Evolutionary conservation across 331 rosid genomes (phyloP), one percentile per base, ranked within the genome.

Genomic region (Quercus phellos): DNA sequence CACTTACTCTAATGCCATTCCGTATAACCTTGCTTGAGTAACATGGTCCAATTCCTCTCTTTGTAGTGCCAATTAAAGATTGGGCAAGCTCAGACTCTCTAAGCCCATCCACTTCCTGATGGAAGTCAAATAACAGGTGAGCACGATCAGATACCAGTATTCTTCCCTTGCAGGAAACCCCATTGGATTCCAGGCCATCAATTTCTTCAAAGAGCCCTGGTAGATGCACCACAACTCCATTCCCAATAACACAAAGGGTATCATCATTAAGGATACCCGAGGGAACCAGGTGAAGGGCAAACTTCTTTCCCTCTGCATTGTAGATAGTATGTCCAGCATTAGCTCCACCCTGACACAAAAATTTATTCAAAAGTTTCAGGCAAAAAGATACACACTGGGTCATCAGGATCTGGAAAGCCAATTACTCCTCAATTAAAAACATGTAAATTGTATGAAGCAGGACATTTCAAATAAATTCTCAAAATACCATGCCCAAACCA

Each of bases 291-390:
- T 92, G 99, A 83, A 94, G 99, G 1, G 98, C 97, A 68, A 94
- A 94, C 86, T 92, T 94, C 80, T 92, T 92, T 72, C 99, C 99
- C 86, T 94, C 99, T 1, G 90, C 78, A 80, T 92, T 91, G 80
- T 95, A 95, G 74, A 95, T 95, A 46, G 99, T 95, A 77, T 95
- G 97, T 42, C 98, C 98, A 53, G 97, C 98, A 84, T 95, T 95
- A 70, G 98, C 96, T 67, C 99, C 98, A 73, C 99, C 99, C 98
- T 95, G 74, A 60, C 32, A 42, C 6, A 53, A 67, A 11, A 43
- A 18, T 67, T 68, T 51, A 13, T 68, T 77, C 50, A 78, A 13
- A 22, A 50, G 53, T n/a, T 73, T 72, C 22, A 85, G 70, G 32
- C 26, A 70, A 79, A 72, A 55, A 11, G 53, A 46, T 46, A 14